Percentiles rank a stretch among this genome's conserved stretches.
Evolutionary conservation across 73 alveolate genomes (phyloP).

Genomic region (Stentor coeruleus): DNA sequence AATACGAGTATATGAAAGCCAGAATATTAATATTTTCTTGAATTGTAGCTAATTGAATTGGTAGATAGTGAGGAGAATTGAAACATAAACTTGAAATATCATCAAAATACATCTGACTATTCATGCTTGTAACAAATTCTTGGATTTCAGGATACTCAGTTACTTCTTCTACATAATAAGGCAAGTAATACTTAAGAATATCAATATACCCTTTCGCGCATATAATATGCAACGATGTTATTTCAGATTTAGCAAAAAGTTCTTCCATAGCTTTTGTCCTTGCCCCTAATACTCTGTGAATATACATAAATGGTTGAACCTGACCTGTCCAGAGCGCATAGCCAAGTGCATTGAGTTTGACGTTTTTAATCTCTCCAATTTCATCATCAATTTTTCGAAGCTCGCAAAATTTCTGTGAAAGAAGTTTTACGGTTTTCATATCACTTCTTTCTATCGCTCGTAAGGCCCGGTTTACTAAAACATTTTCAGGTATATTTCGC

Average conservation of each 20-base stretch:
- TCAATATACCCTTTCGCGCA: constrained; percentile 27
- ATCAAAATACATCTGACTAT: neutral
- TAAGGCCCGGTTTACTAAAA: too few species aligned
- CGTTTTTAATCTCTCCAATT: too few species aligned
- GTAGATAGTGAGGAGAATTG: neutral
- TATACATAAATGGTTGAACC: too few species aligned
- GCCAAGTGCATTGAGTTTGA: too few species aligned
- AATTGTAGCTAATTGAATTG: constrained; percentile 13
- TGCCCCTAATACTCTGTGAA: too few species aligned
- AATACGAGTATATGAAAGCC: neutral
- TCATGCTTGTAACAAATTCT: neutral
- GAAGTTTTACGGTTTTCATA: too few species aligned
- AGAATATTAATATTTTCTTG: constrained; percentile 1
- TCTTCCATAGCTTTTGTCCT: constrained; percentile 1
- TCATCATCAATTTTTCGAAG: too few species aligned
- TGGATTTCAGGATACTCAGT: neutral
- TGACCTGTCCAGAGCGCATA: too few species aligned
- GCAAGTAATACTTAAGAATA: constrained; percentile 20
- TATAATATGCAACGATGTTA: neutral
- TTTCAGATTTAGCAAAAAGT: neutral
- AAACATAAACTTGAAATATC: neutral
- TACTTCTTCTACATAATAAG: neutral
- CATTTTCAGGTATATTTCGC: too few species aligned
- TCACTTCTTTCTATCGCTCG: too few species aligned
- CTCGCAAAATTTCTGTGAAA: too few species aligned